A percentile compares a stretch with the other conserved stretches of the same genome.
Conservation (phyloP, 225 moss, liverwort and hornwort genomes). For the Neckera pumila region DNA sequence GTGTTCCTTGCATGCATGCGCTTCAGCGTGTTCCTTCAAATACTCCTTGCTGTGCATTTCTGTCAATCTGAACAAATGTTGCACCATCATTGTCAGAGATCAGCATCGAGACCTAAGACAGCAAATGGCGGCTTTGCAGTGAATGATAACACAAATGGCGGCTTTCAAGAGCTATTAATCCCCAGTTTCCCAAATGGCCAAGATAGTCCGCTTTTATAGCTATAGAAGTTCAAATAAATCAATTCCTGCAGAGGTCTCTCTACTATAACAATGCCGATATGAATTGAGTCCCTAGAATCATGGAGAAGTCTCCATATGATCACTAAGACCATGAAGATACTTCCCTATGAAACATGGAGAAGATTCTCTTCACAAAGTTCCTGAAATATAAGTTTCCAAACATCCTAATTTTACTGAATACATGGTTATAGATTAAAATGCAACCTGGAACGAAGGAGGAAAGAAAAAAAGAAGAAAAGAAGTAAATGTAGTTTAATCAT, state of each 20-base stretch:
- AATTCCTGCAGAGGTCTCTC: background rate
- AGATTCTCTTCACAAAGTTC: background rate
- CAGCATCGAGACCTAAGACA: background rate
- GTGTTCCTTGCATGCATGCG: constrained; percentile 11
- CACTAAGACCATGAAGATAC: background rate
- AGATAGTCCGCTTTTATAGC: background rate
- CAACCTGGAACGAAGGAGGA: background rate
- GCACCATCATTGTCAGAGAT: background rate
- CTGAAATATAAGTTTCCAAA: background rate
- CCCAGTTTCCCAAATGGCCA: background rate
- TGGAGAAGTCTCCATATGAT: background rate
- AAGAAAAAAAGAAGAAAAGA: background rate
- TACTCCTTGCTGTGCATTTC: constrained; percentile 79
- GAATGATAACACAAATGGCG: background rate
- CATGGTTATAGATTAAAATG: background rate
- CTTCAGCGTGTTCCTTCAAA: constrained; percentile 54
- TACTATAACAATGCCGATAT: background rate
- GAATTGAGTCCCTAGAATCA: background rate
- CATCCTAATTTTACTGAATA: background rate
- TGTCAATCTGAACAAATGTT: constrained; percentile 42
- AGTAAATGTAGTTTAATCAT: background rate
- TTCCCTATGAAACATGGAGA: background rate
- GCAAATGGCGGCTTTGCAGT: background rate
- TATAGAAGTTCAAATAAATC: background rate
- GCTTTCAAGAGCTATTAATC: background rate